Evolutionary conservation across 768 basidiomycete species (phyloP), one percentile per base, ranked within the genome.

Genomic region (Scleroderma citrinum): DNA sequence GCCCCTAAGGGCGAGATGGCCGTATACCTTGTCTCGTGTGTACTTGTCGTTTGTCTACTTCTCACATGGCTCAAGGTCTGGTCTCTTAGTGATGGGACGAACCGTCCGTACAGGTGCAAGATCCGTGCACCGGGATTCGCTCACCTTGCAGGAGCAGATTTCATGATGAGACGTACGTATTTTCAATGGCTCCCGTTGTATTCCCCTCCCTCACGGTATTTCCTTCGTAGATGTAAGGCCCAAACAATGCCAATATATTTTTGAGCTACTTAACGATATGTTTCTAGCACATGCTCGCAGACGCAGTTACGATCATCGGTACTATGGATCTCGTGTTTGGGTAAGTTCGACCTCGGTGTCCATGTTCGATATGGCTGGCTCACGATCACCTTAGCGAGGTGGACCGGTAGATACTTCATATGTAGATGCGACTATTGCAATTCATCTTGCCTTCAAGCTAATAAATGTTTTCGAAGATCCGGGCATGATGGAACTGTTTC

Each of bases 1-100:
- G 95, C 95, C 7, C 95, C 95, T 39, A 98, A 99, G 71, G 94
- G 94, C 55, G 95, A 98, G 72, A 97, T 97, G 93, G 95, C 77
- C 57, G 95, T 99, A 40, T 99, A 94, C 73, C 83, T 99, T 45
- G 92, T 99, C 54, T 96, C 93, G 82, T 88, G 59, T 60, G 86
- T 78, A 26, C 24, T 26, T 21, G 4, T 35, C 20, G 13, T 7
- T 19, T 6, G 2, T 3, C 39, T 5, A 4, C 5, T n/a, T 21
- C 20, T 26, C 13, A 8, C 34, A 7, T 20, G 3, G 53, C 11
- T 11, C n/a, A 60, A 24, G 3, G 21, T 29, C 26, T 38, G 35
- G 12, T 19, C 7, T 45, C 13, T 14, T 21, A 90, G 87, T 55
- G 95, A 98, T 69, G 94, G 95, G 43, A 81, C 90, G 11, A 95